Conservation (phyloP, 768 basidiomycete genomes). For the Suillus tomentosus region DNA sequence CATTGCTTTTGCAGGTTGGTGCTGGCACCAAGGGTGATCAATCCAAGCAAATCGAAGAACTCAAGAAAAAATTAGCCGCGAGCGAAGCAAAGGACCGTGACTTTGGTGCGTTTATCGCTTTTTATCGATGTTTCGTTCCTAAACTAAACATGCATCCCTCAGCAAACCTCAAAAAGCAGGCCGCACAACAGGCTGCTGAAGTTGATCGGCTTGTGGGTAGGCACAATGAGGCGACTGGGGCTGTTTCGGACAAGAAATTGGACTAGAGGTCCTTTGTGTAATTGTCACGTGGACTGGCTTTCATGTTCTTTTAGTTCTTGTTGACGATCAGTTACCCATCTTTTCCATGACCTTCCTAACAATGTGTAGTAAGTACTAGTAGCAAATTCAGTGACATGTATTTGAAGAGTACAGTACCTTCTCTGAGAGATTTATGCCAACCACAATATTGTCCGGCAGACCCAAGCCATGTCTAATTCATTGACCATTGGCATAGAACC, state of each 20-base stretch:
- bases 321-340: neutral
- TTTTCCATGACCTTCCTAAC: neutral
- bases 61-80: constrained; percentile 67
- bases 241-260: constrained; percentile 59
- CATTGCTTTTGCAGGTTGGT: constrained; percentile 31
- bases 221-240: constrained; percentile 71
- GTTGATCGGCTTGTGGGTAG: constrained; percentile 82
- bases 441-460: no score
- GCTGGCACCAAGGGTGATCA: constrained; percentile 33
- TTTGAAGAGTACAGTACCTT: no score
- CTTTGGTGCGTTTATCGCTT: constrained; percentile 49
- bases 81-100: constrained; percentile 63
- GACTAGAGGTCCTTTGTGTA: constrained; percentile 43
- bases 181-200: constrained; percentile 72
- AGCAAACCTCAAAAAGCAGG: constrained; percentile 53
- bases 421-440: no score
- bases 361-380: neutral
- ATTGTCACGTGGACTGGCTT: neutral
- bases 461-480: no score
- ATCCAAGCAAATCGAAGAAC: constrained; percentile 53
- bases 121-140: neutral
- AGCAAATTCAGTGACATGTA: no score
- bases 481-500: no score
- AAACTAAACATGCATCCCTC: neutral
- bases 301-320: neutral